Evolutionary conservation across 2,329 filamentous ascomycete species (phyloP), one percentile per base, ranked within the genome.

Genomic region (Hypoxylon sp.): DNA sequence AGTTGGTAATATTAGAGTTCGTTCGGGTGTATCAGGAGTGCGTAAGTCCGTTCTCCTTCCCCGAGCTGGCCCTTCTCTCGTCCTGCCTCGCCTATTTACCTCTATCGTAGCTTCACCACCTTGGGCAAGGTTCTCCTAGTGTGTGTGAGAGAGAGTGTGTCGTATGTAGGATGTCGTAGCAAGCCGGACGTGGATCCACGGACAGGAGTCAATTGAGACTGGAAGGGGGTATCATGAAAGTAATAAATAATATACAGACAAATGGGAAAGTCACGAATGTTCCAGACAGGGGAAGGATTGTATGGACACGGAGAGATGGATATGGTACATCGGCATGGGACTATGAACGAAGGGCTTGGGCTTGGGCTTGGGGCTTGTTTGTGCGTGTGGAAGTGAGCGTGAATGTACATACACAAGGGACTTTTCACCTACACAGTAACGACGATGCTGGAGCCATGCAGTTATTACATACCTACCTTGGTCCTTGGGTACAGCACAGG

Each of bases 241-340:
- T 60, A 64, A 66, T 67, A 67, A 60, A 62, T 61, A 60, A 67
- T 62, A 65, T 58, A 60, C 60, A 59, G 55, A 59, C 49, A 60
- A 63, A 60, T 64, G 59, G 48, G 42, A 58, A 54, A 47, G 58
- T 64, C 62, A 64, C 58, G 48, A 65, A 64, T 64, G 66, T 63
- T 64, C 60, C 60, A 58, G 62, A 58, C 58, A 54, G 60, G 20
- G 21, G 24, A 26, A 27, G 20, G 40, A 33, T 47, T 48, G 20
- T 47, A 37, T n/a, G 23, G 6, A 4, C 9, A 15, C 15, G 35
- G 17, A 4, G 8, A 20, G 6, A 35, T 7, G 29, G 15, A 33
- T n/a, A n/a, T n/a, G n/a, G n/a, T n/a, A n/a, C n/a, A n/a, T n/a
- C 20, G 51, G 46, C 55, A 60, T 48, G 48, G 48, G 21, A 55